Evolutionary conservation across 805 yeast genomes (phyloP).

Genomic region (Tetrapisispora arboricola): DNA sequence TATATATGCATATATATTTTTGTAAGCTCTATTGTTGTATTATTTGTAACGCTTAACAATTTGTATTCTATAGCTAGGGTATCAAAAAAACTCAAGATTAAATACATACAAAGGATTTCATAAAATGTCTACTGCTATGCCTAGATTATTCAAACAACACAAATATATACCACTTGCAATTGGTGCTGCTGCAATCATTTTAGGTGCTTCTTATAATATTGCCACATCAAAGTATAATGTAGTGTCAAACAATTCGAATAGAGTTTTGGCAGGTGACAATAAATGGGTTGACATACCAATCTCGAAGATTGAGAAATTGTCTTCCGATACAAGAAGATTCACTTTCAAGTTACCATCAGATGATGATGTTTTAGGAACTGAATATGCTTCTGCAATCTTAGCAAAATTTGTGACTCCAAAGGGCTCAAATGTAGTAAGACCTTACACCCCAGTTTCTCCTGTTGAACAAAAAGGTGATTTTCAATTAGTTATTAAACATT

Average conservation of each 20-base stretch:
- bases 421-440: conserved; percentile 81
- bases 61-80: no score
- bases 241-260: conserved; percentile 10
- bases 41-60: no score
- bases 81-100: no score
- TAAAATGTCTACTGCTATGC: no score
- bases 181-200: conserved; percentile 40
- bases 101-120: not conserved
- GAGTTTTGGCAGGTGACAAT: conserved; percentile 49
- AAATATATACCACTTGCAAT: conserved; percentile 32
- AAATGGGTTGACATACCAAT: conserved; percentile 65
- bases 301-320: conserved; percentile 33
- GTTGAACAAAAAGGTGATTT: conserved; percentile 59
- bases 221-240: not conserved
- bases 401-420: conserved; percentile 74
- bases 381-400: conserved; percentile 68
- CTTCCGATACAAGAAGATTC: conserved; percentile 57
- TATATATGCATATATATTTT: no score
- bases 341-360: conserved; percentile 57
- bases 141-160: conserved; percentile 18
- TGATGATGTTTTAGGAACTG: conserved; percentile 65
- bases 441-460: conserved; percentile 79
- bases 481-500: conserved; percentile 74
- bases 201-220: conserved; percentile 11
- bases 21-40: no score